These are phyloP conservation scores for Fraxinus sp. DNA, from an alignment of 305 asterid genomes.

Conservation along the genomic window DNA sequence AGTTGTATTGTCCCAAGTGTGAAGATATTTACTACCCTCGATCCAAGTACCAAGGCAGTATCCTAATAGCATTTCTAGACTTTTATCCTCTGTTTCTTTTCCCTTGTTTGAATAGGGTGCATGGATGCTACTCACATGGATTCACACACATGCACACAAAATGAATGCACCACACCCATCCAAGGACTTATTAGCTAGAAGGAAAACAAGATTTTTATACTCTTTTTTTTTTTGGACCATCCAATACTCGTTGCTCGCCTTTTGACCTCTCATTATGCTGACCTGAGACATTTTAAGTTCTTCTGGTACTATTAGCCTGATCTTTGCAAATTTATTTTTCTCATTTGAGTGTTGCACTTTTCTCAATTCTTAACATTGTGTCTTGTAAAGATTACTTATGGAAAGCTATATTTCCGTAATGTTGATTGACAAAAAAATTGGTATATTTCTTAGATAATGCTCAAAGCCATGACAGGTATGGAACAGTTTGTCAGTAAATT, in stretches of 20 bases:
- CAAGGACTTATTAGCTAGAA: background rate
- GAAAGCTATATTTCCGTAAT: background rate
- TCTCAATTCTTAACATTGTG: background rate
- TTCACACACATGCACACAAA: background rate
- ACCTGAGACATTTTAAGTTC: background rate
- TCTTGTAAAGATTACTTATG: background rate
- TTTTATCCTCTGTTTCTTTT: background rate
- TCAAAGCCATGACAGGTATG: background rate
- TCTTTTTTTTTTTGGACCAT: background rate
- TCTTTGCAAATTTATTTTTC: background rate
- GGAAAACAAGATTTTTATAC: background rate
- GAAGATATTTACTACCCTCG: slow-evolving; percentile 30
- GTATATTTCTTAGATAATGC: background rate
- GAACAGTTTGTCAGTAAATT: background rate
- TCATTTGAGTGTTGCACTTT: background rate
- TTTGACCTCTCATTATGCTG: background rate
- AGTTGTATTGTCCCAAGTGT: slow-evolving; percentile 27
- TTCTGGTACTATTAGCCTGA: background rate
- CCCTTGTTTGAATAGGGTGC: background rate
- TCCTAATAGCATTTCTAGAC: slow-evolving; percentile 12
- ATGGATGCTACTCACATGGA: background rate
- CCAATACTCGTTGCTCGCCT: background rate
- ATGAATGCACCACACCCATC: background rate
- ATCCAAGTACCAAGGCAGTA: slow-evolving; percentile 30
- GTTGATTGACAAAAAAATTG: background rate